Percentiles rank a stretch among this genome's conserved stretches.
phyloP scores from a whole-genome alignment of 768 basidiomycete species.

The Sarcomyxa edulis region DNA sequence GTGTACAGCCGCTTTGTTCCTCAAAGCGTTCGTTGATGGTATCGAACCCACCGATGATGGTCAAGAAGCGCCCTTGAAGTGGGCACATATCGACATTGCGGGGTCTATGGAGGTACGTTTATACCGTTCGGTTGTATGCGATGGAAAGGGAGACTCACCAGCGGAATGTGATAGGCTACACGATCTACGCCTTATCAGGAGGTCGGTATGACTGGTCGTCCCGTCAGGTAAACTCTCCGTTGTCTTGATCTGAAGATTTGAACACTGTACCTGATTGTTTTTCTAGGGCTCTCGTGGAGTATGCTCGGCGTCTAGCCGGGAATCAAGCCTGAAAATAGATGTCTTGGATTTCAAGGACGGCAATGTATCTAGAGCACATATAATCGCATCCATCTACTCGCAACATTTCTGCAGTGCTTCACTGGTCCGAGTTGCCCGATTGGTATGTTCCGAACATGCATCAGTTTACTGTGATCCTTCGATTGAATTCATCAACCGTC shows the following conservation, averaged over 20 bases:
- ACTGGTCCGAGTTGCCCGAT: no score
- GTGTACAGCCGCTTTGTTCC: constrained; percentile 82
- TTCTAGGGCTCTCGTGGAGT: constrained; percentile 38
- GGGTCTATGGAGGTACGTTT: constrained; percentile 66
- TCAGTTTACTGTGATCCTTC: no score
- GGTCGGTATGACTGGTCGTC: constrained; percentile 76
- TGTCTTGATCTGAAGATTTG: no score
- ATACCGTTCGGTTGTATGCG: neutral
- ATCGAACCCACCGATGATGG: constrained; percentile 60
- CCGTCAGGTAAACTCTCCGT: constrained; percentile 57
- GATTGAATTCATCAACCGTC: no score
- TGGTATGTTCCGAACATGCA: no score
- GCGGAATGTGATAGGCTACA: constrained; percentile 31
- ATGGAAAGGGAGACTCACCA: neutral
- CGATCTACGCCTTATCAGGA: constrained; percentile 57
- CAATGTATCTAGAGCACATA: no score
- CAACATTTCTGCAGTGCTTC: no score
- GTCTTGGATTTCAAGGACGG: no score
- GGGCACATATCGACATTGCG: constrained; percentile 88
- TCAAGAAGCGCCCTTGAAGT: constrained; percentile 51
- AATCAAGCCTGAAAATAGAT: no score
- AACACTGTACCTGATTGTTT: no score
- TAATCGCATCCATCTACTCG: no score
- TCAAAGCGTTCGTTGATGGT: constrained; percentile 77
- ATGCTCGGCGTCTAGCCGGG: no score